These are phyloP conservation scores for Scytalidium sp. DNA, from an alignment of 2,329 filamentous ascomycete genomes.

Conservation along the genomic window DNA sequence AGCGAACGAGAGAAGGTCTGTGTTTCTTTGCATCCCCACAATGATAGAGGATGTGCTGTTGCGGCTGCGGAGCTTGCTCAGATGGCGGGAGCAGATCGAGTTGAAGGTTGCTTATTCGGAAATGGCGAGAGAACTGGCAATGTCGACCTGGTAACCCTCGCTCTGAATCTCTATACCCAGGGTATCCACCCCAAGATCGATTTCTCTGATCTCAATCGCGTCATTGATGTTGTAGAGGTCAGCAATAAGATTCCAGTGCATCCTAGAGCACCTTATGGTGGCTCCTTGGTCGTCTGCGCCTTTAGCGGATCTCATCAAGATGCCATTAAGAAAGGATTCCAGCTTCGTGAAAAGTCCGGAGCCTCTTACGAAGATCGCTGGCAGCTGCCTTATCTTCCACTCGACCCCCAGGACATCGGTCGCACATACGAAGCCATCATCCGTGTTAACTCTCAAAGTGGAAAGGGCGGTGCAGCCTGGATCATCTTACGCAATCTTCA, in stretches of 20 bases:
- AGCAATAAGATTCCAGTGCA: constrained; percentile 96
- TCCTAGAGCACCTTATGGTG: constrained; percentile 84
- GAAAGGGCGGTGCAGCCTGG: constrained; percentile 93
- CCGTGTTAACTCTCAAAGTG: constrained; percentile 93
- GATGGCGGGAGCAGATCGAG: constrained; percentile 93
- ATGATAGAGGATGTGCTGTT: constrained; percentile 86
- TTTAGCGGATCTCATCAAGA: constrained; percentile 94
- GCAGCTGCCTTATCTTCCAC: constrained; percentile 86
- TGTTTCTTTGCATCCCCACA: constrained; percentile 90
- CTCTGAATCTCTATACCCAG: constrained; percentile 92
- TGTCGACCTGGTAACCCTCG: constrained; percentile 89
- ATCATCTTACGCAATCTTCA: constrained; percentile 86
- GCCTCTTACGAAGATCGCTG: constrained; percentile 65
- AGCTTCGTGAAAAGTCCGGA: constrained; percentile 60
- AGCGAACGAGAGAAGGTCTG: constrained; percentile 81
- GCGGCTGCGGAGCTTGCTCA: constrained; percentile 90
- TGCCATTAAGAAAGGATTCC: constrained; percentile 91
- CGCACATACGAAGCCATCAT: constrained; percentile 98
- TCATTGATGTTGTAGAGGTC: constrained; percentile 87
- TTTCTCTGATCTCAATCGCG: constrained; percentile 81
- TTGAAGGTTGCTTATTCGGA: constrained; percentile 90
- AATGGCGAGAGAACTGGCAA: constrained; percentile 97
- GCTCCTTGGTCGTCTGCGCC: constrained; percentile 85
- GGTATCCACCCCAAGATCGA: constrained; percentile 82
- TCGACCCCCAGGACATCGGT: constrained; percentile 91